Conservation (phyloP, 148 eudicot genomes). For the Silene latifolia region DNA sequence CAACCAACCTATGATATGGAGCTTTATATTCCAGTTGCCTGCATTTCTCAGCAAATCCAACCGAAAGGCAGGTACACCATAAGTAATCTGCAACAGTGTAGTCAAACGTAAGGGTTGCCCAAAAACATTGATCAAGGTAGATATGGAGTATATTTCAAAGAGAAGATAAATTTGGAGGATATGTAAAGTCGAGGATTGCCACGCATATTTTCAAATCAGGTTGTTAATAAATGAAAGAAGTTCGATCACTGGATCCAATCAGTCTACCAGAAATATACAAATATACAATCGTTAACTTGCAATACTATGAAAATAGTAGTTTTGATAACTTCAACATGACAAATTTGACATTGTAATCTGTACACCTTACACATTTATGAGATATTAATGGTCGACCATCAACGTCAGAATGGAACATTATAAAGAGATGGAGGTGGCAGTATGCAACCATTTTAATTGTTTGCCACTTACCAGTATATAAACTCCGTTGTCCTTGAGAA, state of each 20-base stretch:
- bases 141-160: neutral
- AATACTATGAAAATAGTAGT: too few relatives aligned
- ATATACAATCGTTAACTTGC: too few relatives aligned
- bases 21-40: slow-evolving; percentile 58
- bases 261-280: too few relatives aligned
- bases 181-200: neutral
- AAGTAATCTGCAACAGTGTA: slow-evolving; percentile 60
- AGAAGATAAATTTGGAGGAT: neutral
- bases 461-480: slow-evolving; percentile 67
- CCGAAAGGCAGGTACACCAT: slow-evolving; percentile 79
- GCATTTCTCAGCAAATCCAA: slow-evolving; percentile 50
- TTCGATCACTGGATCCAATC: neutral
- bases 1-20: slow-evolving; percentile 72
- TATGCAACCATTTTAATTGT: neutral
- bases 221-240: neutral
- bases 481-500: slow-evolving; percentile 80
- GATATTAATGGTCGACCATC: too few relatives aligned
- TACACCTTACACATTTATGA: too few relatives aligned
- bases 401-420: too few relatives aligned
- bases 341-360: too few relatives aligned
- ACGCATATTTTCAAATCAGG: neutral
- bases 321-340: too few relatives aligned
- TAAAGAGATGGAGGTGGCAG: too few relatives aligned
- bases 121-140: neutral
- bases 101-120: slow-evolving; percentile 6